phyloP scores from a whole-genome alignment of 2,329 filamentous ascomycete species.

The Colletotrichum sp. region DNA sequence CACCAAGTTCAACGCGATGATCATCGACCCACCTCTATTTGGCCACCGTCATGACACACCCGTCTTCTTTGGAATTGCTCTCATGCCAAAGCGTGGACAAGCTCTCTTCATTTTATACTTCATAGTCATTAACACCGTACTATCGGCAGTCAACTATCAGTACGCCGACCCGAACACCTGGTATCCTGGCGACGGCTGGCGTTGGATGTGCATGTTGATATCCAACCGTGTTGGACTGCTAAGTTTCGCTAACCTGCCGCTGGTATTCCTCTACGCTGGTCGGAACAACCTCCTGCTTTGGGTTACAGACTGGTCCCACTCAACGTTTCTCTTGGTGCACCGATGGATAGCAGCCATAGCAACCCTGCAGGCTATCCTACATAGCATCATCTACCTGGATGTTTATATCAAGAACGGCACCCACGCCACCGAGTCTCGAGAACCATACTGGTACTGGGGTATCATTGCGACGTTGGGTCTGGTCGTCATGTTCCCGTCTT shows the following conservation, averaged over 20 bases:
- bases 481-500: slow-evolving; percentile 28
- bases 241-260: slow-evolving; percentile 36
- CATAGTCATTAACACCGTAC: slow-evolving; percentile 39
- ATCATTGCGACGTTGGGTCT: slow-evolving; percentile 33
- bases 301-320: slow-evolving; percentile 40
- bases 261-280: slow-evolving; percentile 36
- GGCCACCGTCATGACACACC: slow-evolving; percentile 29
- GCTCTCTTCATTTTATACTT: slow-evolving; percentile 46
- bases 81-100: slow-evolving; percentile 46
- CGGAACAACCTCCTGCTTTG: slow-evolving; percentile 40
- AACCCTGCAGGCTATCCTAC: slow-evolving; percentile 30
- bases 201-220: slow-evolving; percentile 37
- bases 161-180: slow-evolving; percentile 27
- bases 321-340: slow-evolving; percentile 40
- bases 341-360: slow-evolving; percentile 36
- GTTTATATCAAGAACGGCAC: neutral
- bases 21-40: slow-evolving; percentile 31
- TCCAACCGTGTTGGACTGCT: slow-evolving; percentile 35
- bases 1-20: slow-evolving; percentile 29
- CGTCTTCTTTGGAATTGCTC: slow-evolving; percentile 20
- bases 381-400: slow-evolving; percentile 33
- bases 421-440: neutral
- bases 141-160: slow-evolving; percentile 33
- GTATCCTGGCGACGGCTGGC: neutral
- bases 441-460: slow-evolving; percentile 39